Evolutionary conservation across 345 rosid genomes (phyloP).

Genomic region (Salix arbutifolia): DNA sequence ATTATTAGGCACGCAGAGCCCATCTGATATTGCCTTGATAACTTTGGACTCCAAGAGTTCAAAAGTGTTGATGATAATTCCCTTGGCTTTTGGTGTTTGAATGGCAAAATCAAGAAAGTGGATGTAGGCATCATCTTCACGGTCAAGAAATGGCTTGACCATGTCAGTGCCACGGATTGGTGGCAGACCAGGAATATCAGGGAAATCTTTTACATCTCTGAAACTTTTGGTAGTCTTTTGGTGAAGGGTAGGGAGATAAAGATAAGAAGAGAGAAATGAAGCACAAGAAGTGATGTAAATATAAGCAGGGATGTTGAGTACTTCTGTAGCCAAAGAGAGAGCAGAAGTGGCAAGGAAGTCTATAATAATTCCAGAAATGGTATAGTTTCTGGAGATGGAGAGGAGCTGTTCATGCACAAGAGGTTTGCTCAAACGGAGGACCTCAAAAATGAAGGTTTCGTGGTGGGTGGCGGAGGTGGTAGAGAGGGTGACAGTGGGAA

Average conservation of each 20-base stretch:
- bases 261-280: background rate
- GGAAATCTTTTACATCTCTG: constrained; percentile 3
- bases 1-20: constrained; percentile 31
- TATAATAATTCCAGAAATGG: constrained; percentile 16
- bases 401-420: constrained; percentile 17
- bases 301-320: constrained; percentile 25
- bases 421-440: constrained; percentile 14
- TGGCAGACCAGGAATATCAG: constrained; percentile 31
- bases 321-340: constrained; percentile 14
- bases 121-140: constrained; percentile 9
- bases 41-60: constrained; percentile 46
- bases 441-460: constrained; percentile 12
- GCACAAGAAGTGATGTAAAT: constrained; percentile 14
- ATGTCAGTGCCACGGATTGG: constrained; percentile 18
- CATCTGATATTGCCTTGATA: constrained; percentile 37
- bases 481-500: constrained; percentile 17
- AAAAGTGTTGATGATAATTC: constrained; percentile 55
- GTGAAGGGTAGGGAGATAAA: constrained; percentile 17
- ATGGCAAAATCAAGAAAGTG: constrained; percentile 4
- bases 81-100: constrained; percentile 12
- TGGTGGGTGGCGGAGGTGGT: background rate
- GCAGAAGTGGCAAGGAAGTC: constrained; percentile 26
- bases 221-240: constrained; percentile 7
- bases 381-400: background rate
- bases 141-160: constrained; percentile 18